Conservation (phyloP, 192 early-diverging fungal genomes). For the Gorgonomyces haynaldii region DNA sequence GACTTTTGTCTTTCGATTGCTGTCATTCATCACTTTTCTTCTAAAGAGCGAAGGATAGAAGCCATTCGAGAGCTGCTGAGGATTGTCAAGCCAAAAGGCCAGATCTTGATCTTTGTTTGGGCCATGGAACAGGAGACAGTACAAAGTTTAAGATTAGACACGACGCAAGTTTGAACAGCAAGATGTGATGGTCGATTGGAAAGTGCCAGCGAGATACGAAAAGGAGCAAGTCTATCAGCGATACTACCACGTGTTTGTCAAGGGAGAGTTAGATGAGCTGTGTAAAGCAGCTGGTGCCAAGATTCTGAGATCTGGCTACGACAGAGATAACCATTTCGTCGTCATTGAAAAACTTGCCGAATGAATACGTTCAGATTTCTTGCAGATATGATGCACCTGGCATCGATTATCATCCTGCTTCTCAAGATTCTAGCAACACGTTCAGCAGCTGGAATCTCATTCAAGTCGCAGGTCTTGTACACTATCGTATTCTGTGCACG, state of each 20-base stretch:
- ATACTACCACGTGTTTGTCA: slow-evolving; percentile 86
- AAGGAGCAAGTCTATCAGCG: slow-evolving; percentile 26
- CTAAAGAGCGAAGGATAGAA: slow-evolving; percentile 51
- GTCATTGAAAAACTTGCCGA: slow-evolving; percentile 35
- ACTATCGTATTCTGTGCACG: slow-evolving; percentile 85
- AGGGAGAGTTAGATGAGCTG: slow-evolving; percentile 73
- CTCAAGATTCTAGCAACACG: slow-evolving; percentile 81
- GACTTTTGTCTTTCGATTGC: slow-evolving; percentile 95
- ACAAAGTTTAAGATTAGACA: slow-evolving; percentile 21
- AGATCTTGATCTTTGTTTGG: slow-evolving; percentile 86
- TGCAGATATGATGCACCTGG: slow-evolving; percentile 89
- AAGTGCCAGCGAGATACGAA: slow-evolving; percentile 41
- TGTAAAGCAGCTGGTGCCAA: slow-evolving; percentile 32
- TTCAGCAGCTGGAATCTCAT: slow-evolving; percentile 89
- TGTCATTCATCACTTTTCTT: slow-evolving; percentile 88
- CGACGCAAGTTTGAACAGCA: slow-evolving; percentile 78
- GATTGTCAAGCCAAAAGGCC: slow-evolving; percentile 58
- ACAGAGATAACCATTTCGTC: slow-evolving; percentile 92
- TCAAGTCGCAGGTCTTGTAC: slow-evolving; percentile 92
- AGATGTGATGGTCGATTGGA: slow-evolving; percentile 93
- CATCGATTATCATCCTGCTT: slow-evolving; percentile 86
- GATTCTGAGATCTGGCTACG: slow-evolving; percentile 70
- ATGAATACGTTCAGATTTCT: slow-evolving; percentile 92
- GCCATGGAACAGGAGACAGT: slow-evolving; percentile 76
- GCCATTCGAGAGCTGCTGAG: slow-evolving; percentile 74